Base-by-base conservation (phyloP, 768 basidiomycete species). In the Cystofilobasidium macerans region DNA sequence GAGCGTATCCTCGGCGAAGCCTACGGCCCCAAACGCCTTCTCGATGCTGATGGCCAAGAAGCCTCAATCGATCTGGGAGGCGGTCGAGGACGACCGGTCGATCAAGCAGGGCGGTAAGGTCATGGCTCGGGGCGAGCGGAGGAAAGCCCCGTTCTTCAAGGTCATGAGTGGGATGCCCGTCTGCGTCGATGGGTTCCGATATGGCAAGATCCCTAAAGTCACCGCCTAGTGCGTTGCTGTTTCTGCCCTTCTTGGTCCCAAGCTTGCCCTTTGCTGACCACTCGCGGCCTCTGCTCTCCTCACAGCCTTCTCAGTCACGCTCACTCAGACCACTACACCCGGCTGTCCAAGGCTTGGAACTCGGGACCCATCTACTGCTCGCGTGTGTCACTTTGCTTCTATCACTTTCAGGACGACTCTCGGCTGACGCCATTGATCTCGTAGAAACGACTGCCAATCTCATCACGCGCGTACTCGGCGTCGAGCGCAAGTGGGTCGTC, bases 301-400 rank as follows among this genome's bases (percentile, higher is more conserved):
- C 36, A 28, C 54, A 62, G 57, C 35, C 33, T 59, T 28, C 40
- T 62, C 35, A 56, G 57, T 12, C 57, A 62, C 73, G 94, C 94
- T 0, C 95, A 99, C 76, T 94, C 91, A 4, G 91, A 97, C 75
- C 92, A 94, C 71, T 97, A 95, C 73, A 95, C 95, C 0, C 93
- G 88, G 71, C 80, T 99, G 2, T 86, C 88, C 0, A 83, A 86
- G 1, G 84, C 79, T 45, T 99, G 95, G 95, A 85, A 84, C 67
- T 82, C 81, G 65, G 94, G 95, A 0, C 90, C 89, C 0, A 95
- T 99, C 33, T 99, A 99, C 77, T 98, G 93, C 76, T 98, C 94
- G 42, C 75, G 81, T 80, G 47, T 61, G 67, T 53, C 20, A 26
- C 9, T 28, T 54, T 40, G 4, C 30, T 13, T 30, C 24, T 12